These are phyloP conservation scores for Termitomyces sp. DNA, from an alignment of 768 basidiomycete species.

Conservation along the genomic window DNA sequence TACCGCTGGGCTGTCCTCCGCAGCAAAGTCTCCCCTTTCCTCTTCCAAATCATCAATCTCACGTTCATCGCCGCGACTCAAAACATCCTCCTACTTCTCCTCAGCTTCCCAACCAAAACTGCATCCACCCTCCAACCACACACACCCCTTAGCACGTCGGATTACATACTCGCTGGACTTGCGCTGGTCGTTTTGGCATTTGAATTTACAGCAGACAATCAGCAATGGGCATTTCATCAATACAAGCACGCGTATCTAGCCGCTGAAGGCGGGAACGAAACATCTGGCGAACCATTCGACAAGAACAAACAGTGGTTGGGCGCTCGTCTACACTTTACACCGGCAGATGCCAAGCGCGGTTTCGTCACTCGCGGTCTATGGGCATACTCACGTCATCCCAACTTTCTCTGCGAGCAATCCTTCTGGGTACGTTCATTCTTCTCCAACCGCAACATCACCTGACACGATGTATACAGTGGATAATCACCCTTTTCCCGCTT, in stretches of 20 bases:
- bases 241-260: slow-evolving; percentile 57
- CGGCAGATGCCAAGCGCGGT: slow-evolving; percentile 67
- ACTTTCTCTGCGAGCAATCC: slow-evolving; percentile 84
- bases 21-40: slow-evolving; percentile 33
- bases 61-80: slow-evolving; percentile 76
- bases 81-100: slow-evolving; percentile 71
- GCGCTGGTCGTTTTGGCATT: slow-evolving; percentile 53
- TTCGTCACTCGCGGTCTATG: slow-evolving; percentile 84
- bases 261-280: slow-evolving; percentile 20
- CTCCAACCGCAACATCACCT: not conserved
- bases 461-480: slow-evolving; percentile 36
- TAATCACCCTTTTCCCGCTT: slow-evolving; percentile 64
- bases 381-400: slow-evolving; percentile 87
- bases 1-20: slow-evolving; percentile 88
- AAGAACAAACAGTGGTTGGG: slow-evolving; percentile 54
- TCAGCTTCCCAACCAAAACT: slow-evolving; percentile 50
- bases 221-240: slow-evolving; percentile 81
- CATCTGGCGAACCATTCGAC: slow-evolving; percentile 31
- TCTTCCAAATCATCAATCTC: slow-evolving; percentile 43
- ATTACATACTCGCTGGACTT: slow-evolving; percentile 53
- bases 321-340: slow-evolving; percentile 60
- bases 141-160: slow-evolving; percentile 45
- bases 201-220: slow-evolving; percentile 88
- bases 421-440: slow-evolving; percentile 61
- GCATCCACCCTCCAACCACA: slow-evolving; percentile 52